Base-by-base conservation (phyloP, 192 early-diverging fungal genomes). In the Gryganskiella cystojenkinii region DNA sequence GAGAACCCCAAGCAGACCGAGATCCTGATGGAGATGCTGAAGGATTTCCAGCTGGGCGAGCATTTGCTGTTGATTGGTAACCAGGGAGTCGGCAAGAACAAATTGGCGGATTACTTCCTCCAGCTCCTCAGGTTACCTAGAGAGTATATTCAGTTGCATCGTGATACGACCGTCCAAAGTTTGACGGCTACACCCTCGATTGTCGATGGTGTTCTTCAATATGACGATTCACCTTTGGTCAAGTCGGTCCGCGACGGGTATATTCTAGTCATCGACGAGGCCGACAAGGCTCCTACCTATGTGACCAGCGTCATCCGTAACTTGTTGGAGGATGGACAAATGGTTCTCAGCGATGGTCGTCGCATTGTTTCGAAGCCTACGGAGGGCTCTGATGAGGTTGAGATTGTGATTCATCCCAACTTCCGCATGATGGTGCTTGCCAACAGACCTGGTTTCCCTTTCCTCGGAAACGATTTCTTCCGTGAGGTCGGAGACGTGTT, bases 351-450 rank as follows among this genome's bases (percentile, higher is more conserved):
- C 10, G 93, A 94, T 79, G 93, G 93, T 50, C 83, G 93, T 27
- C 86, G 90, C 20, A 92, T 94, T 56, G 76, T 88, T 3, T 86
- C 85, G 27, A 81, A 82, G 46, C 62, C 82, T 11, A 79, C 78
- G 0, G 74, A 86, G 24, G 82, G 83, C 34, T 44, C 67, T 3
- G 67, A 78, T 20, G 75, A 76, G 35, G 73, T 67, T 22, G 82
- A 87, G 61, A 87, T 90, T 55, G 70, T 89, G 6, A 79, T 89
- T n/a, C 86, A 88, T 45, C 70, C 71, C 13, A 82, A 92, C 47
- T 95, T 95, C 83, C 85, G 92, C 28, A 93, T 95, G 90, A 89
- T 95, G 65, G 92, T 95, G 24, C 76, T 95, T 15, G 93, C 93
- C 28, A 95, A 95, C 65, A 84, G 93, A 20, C 93, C 93, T 17